These are phyloP conservation scores for Annulohypoxylon nitens DNA, from an alignment of 495 filamentous ascomycete genomes.

Conservation along the genomic window DNA sequence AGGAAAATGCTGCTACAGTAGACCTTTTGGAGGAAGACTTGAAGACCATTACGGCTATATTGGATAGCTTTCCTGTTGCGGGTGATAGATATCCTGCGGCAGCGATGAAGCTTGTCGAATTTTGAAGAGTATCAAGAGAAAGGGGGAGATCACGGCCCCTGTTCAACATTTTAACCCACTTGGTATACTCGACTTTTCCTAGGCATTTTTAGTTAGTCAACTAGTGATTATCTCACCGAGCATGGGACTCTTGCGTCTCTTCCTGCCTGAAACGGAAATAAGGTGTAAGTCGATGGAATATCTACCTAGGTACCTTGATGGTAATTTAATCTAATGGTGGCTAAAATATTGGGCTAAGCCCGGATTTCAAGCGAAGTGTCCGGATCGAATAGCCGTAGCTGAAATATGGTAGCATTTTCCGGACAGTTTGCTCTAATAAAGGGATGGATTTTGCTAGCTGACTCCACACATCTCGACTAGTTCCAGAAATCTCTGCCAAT, in stretches of 20 bases:
- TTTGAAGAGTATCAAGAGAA: background rate
- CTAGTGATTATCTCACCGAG: background rate
- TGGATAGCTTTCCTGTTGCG: background rate
- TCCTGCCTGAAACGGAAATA: background rate
- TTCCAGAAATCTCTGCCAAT: constrained; percentile 23
- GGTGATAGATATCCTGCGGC: background rate
- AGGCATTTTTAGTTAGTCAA: background rate
- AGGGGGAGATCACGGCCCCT: background rate
- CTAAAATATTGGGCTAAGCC: constrained; percentile 28
- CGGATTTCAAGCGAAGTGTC: constrained; percentile 12
- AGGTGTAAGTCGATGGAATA: background rate
- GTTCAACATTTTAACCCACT: background rate
- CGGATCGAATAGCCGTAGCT: background rate
- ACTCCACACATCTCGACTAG: constrained; percentile 28
- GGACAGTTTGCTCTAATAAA: constrained; percentile 7
- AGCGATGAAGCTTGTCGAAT: background rate
- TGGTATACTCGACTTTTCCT: background rate
- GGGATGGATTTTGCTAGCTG: constrained; percentile 15
- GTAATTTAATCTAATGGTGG: constrained; percentile 19
- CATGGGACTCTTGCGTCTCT: background rate
- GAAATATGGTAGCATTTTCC: background rate
- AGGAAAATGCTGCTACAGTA: background rate
- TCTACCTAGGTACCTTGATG: constrained; percentile 5
- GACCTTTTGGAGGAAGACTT: background rate
- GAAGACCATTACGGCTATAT: background rate